A percentile compares a stretch with the other conserved stretches of the same genome.
These are phyloP conservation scores for Nemania sp. DNA, from an alignment of 2,329 filamentous ascomycete genomes.

Conservation along the genomic window DNA sequence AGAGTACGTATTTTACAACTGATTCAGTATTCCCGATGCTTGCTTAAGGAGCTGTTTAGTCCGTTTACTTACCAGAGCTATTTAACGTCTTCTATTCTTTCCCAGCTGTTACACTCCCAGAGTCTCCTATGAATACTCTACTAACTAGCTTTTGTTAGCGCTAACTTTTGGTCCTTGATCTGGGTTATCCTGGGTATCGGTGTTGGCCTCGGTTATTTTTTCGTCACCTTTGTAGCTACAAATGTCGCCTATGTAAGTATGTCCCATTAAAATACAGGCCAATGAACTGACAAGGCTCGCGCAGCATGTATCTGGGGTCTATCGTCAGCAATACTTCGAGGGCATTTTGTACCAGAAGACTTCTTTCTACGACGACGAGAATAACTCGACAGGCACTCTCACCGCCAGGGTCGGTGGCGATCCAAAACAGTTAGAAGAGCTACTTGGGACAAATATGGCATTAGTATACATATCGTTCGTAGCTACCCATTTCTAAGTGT, in stretches of 20 bases:
- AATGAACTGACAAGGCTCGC: conserved; percentile 31
- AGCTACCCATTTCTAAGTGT: not conserved
- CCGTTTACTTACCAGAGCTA: not conserved
- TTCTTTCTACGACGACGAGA: conserved; percentile 70
- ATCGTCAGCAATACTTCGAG: conserved; percentile 71
- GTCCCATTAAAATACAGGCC: not conserved
- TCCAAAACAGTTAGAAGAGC: conserved; percentile 70
- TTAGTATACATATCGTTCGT: conserved; percentile 67
- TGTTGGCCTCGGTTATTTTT: conserved; percentile 65
- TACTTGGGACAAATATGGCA: conserved; percentile 73
- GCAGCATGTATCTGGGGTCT: conserved; percentile 62
- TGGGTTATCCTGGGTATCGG: conserved; percentile 70
- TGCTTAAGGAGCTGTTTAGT: no score
- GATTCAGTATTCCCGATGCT: not conserved
- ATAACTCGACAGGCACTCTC: conserved; percentile 70
- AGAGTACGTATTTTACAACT: conserved; percentile 42
- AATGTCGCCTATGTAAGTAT: conserved; percentile 56
- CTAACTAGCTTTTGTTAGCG: conserved; percentile 40
- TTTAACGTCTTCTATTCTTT: not conserved
- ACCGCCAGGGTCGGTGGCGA: conserved; percentile 68
- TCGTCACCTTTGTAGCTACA: conserved; percentile 59
- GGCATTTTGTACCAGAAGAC: conserved; percentile 70
- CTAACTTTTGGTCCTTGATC: conserved; percentile 74
- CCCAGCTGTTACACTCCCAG: not conserved
- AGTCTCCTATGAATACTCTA: not conserved